phyloP scores from a whole-genome alignment of 2,329 filamentous ascomycete species.

The Epichloe baconii region DNA sequence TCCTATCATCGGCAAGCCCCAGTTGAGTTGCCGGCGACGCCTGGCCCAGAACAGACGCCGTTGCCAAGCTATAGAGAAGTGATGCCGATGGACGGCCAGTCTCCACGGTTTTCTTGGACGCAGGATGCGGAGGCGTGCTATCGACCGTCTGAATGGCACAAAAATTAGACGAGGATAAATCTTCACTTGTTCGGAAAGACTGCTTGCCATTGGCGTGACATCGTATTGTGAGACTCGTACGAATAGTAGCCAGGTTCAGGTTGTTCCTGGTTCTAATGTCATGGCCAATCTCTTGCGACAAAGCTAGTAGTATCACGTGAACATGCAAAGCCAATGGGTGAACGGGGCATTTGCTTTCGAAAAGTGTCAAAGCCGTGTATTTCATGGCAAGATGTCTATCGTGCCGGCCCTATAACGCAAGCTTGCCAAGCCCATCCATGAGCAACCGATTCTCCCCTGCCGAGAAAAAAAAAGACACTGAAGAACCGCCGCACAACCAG shows the following conservation, averaged over 20 bases:
- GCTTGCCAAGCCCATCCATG: constrained; percentile 17
- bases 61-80: constrained; percentile 19
- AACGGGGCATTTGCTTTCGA: constrained; percentile 7
- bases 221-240: too few relatives aligned
- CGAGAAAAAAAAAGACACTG: constrained; percentile 11
- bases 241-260: too few relatives aligned
- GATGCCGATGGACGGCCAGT: background rate
- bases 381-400: constrained; percentile 16
- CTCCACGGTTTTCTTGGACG: constrained; percentile 18
- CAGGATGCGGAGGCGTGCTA: constrained; percentile 15
- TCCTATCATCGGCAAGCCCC: constrained; percentile 1
- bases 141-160: constrained; percentile 10
- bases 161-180: background rate
- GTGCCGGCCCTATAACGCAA: constrained; percentile 14
- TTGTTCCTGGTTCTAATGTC: too few relatives aligned
- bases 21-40: constrained; percentile 8
- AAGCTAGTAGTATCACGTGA: too few relatives aligned
- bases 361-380: constrained; percentile 17
- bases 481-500: constrained; percentile 19
- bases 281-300: too few relatives aligned
- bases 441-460: constrained; percentile 19
- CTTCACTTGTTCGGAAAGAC: too few relatives aligned
- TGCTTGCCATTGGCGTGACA: too few relatives aligned
- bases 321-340: background rate
- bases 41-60: constrained; percentile 16